These are phyloP conservation scores for Microbotryum silenes-acaulis DNA, from an alignment of 1,284 basidiomycete species.

Conservation along the genomic window DNA sequence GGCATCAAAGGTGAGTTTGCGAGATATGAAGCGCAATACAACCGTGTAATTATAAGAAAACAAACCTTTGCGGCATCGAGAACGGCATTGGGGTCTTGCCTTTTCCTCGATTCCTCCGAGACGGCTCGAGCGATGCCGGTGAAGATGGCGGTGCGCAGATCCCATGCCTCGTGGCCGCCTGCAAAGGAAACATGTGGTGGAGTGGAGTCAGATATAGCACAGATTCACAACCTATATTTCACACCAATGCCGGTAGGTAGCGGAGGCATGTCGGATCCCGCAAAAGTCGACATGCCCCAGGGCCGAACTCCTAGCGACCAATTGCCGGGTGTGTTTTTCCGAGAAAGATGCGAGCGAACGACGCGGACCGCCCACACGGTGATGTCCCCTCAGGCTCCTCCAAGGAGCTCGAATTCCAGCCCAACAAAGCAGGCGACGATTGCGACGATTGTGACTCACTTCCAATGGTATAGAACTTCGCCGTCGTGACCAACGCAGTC, in stretches of 20 bases:
- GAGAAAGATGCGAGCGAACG: no score
- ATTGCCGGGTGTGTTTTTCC: no score
- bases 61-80: neutral
- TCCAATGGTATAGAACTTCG: constrained; percentile 1
- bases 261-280: no score
- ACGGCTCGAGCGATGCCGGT: constrained; percentile 3
- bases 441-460: neutral
- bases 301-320: no score
- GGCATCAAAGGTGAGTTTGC: no score
- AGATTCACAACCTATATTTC: no score
- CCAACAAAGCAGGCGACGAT: neutral
- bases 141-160: constrained; percentile 10
- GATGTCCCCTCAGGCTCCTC: no score
- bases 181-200: neutral
- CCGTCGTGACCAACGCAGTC: neutral
- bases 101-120: neutral
- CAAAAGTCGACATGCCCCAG: neutral
- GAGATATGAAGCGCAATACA: no score
- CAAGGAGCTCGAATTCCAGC: neutral
- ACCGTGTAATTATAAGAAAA: neutral
- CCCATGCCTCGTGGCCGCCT: constrained; percentile 11
- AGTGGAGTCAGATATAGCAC: no score
- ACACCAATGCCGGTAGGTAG: no score
- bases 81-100: neutral
- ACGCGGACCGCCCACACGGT: no score